Evolutionary conservation across 1,139 yeast species (phyloP), one percentile per base, ranked within the genome.

Genomic region (Sugiyamaella pinicola): DNA sequence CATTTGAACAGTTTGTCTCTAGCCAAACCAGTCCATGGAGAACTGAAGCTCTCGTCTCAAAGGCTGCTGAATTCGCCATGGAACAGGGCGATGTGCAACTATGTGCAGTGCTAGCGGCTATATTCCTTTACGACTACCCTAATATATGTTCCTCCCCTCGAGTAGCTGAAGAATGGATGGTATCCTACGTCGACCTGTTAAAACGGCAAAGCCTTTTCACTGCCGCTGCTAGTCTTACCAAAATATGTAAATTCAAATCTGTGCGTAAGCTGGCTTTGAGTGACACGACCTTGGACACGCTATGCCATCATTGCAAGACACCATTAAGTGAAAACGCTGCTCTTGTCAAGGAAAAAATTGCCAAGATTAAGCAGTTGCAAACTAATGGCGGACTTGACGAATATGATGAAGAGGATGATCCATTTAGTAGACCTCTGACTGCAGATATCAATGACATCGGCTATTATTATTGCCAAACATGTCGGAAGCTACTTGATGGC

Each of bases 401-500:
- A 9, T 28, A 17, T 12, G 49, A 46, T 17, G 49, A 35, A n/a
- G 43, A 46, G 10, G 49, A 38, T 15, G 43, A 46, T 26, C 49
- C 34, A 17, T 12, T 19, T 15, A 28, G 9, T 12, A 46, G 19
- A 10, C 43, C 37, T 28, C 28, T 46, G n/a, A 40, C 42, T 7
- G 15, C 35, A 13, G 38, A 37, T 40, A 18, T 34, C 8, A 46
- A 37, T 12, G 57, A 71, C 13, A 77, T 80, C 61, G 96, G 95
- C 0, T 84, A 78, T 61, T 90, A 96, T 96, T 87, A 84, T 66
- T 91, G 97, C 71, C 89, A 83, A 50, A 76, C 76, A 40, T 91
- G 97, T 67, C 72, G 75, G 2, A 73, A 70, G 43, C 74, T 75
- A 26, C 84, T 82, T 58, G 84, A 81, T 58, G 80, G 83, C 40